Base-by-base conservation (phyloP, 495 filamentous ascomycete genomes). In the Friedmanniomyces simplex region DNA sequence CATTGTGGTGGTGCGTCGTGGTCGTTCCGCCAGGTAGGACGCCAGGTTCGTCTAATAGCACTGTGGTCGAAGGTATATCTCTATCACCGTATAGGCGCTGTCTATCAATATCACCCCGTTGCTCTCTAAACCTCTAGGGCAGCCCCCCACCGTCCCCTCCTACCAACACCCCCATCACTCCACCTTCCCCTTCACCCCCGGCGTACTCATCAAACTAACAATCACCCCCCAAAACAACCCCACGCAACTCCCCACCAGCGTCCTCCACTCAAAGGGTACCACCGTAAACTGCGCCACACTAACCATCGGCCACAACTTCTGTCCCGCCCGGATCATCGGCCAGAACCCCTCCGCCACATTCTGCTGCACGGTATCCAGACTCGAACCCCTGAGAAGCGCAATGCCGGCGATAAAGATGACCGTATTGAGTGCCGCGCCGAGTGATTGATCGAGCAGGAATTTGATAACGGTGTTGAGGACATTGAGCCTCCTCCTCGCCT, bases 271-370 rank as follows among this genome's bases (percentile, higher is more conserved):
- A 14, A 93, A 81, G 5, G 84, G 88, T 22, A 98, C 75, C 46
- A 94, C 77, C 0, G 83, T 81, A 68, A 88, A 96, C 69, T 89
- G 87, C 21, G 93, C 63, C 22, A 86, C 47, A 50, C 84, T 87
- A 7, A 96, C 86, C n/a, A 83, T 48, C 1, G 93, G 93, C 81
- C 93, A 91, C 39, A 95, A 78, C 69, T 84, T 89, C 66, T 84
- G 80, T 0, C 89, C 83, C 0, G 91, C 89, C 51, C 76, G 66
- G 59, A 89, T 79, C 50, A 98, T 73, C 0, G 79, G 77, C 67
- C 75, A 79, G 52, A 90, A 89, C 67, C 91, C 83, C 67, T 78
- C 39, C 57, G 50, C 28, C n/a, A 65, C 32, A 18, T 63, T 54
- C 22, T 54, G 18, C n/a, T 45, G 11, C 8, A 58, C 57, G 14